These are phyloP conservation scores for Plasmopara viticola DNA, from an alignment of 352 stramenopile species.

Conservation along the genomic window DNA sequence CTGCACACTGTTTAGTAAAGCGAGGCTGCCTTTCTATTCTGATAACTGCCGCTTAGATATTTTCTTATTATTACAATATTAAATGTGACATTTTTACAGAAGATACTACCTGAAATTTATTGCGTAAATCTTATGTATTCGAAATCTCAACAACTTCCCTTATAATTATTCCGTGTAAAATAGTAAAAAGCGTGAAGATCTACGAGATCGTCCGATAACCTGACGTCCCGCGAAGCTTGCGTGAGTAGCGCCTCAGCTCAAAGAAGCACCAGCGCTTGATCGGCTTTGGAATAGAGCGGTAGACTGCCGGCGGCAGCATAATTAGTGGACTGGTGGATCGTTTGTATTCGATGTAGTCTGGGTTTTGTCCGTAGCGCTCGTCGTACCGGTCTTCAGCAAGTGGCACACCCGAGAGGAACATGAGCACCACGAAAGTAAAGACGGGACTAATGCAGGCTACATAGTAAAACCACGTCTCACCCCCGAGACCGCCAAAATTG, in stretches of 20 bases:
- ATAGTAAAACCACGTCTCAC: constrained; percentile 39
- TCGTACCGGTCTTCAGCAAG: constrained; percentile 61
- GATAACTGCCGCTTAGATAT: too few relatives aligned
- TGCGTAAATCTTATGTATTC: too few relatives aligned
- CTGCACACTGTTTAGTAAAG: too few relatives aligned
- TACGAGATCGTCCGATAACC: constrained; percentile 33
- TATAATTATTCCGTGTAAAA: too few relatives aligned
- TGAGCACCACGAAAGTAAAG: constrained; percentile 58
- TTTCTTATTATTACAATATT: too few relatives aligned
- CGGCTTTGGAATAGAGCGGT: constrained; percentile 24
- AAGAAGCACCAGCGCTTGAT: constrained; percentile 48
- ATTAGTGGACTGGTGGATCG: constrained; percentile 47
- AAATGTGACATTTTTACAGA: too few relatives aligned
- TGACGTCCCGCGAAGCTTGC: constrained; percentile 33
- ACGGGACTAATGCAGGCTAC: constrained; percentile 41
- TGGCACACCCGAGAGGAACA: constrained; percentile 61
- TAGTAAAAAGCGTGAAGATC: too few relatives aligned
- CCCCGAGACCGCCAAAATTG: constrained; percentile 27
- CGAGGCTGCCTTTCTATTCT: too few relatives aligned
- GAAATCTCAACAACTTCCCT: too few relatives aligned
- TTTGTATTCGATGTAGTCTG: constrained; percentile 66
- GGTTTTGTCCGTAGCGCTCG: constrained; percentile 46
- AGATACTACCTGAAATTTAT: too few relatives aligned
- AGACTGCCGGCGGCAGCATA: constrained; percentile 42
- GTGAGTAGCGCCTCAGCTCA: constrained; percentile 50